Conservation (phyloP, 2,329 filamentous ascomycete species). For the Neonectria hederae region DNA sequence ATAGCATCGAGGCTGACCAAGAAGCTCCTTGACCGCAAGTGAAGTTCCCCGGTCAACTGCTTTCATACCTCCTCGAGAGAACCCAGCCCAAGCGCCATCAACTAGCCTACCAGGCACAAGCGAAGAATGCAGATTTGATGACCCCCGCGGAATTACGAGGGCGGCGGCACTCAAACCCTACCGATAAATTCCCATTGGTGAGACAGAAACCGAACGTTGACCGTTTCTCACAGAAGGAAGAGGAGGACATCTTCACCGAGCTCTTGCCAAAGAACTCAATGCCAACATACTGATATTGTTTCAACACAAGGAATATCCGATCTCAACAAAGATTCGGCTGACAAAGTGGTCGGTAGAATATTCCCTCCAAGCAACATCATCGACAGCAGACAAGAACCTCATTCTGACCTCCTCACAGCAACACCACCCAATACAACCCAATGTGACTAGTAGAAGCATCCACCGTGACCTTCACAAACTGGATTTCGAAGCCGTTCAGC, state of each 20-base stretch:
- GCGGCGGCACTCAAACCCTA: not conserved
- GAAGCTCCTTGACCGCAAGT: not conserved
- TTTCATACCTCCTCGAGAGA: not conserved
- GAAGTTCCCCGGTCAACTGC: not conserved
- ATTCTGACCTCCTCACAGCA: not conserved
- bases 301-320: no score
- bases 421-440: not conserved
- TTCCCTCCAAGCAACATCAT: not conserved
- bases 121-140: not conserved
- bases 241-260: no score
- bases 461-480: not conserved
- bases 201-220: no score
- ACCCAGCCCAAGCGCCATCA: not conserved
- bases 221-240: no score
- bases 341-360: not conserved
- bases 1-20: not conserved
- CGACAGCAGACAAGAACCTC: not conserved
- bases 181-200: no score
- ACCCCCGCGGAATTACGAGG: not conserved
- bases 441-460: not conserved
- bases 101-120: not conserved
- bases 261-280: no score
- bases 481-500: not conserved
- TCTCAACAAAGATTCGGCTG: not conserved
- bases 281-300: no score